Conservation (phyloP, 2,329 filamentous ascomycete species). For the Aspergillus brunneoviolaceus region DNA sequence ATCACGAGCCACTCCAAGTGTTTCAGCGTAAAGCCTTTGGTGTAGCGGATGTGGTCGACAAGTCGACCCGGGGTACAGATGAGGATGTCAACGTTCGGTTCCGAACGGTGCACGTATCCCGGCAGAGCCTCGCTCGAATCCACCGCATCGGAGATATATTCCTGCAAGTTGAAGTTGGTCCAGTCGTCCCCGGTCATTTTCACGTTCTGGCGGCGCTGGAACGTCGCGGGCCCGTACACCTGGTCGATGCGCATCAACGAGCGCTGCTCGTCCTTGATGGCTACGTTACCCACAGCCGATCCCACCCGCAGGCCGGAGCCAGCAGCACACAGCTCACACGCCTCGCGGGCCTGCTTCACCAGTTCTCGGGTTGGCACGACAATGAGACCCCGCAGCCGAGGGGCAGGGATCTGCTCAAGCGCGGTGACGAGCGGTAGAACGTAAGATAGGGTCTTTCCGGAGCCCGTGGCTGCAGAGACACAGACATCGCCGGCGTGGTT, state of each 20-base stretch:
- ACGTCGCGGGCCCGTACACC: conserved; percentile 65
- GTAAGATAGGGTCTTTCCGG: conserved; percentile 92
- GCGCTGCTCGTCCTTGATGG: conserved; percentile 65
- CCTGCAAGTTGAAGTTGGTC: conserved; percentile 48
- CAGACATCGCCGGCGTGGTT: conserved; percentile 73
- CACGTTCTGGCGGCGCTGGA: conserved; percentile 48
- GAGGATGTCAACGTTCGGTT: conserved; percentile 79
- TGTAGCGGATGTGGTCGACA: conserved; percentile 85
- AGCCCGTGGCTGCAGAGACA: conserved; percentile 89
- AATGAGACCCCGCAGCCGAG: conserved; percentile 73
- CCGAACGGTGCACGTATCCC: conserved; percentile 63
- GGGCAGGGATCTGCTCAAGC: conserved; percentile 63
- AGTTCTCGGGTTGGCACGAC: conserved; percentile 89
- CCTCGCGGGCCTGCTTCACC: conserved; percentile 79
- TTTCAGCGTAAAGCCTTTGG: conserved; percentile 75
- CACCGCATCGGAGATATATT: conserved; percentile 45
- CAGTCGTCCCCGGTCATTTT: conserved; percentile 46
- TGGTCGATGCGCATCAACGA: conserved; percentile 64
- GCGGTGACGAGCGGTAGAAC: conserved; percentile 80
- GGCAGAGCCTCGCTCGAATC: conserved; percentile 48
- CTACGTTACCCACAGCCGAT: conserved; percentile 77
- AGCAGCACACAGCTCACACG: conserved; percentile 70
- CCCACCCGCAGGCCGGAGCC: conserved; percentile 75
- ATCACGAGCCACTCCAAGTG: conserved; percentile 85
- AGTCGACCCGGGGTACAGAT: conserved; percentile 89